phyloP scores from a whole-genome alignment of 495 filamentous ascomycete species.

The Antarctomyces pellizariae region DNA sequence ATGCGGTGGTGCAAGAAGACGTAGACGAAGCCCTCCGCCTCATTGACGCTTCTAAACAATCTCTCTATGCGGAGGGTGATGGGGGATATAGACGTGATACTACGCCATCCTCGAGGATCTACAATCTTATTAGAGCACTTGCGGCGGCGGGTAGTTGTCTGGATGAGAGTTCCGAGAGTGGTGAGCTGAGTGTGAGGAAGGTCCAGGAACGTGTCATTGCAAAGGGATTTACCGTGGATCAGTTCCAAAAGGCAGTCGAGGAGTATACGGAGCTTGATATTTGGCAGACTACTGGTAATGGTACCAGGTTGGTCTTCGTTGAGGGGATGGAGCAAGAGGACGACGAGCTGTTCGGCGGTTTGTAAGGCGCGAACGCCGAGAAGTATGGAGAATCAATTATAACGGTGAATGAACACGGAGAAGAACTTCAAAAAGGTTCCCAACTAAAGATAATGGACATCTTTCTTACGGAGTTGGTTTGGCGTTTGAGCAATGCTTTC shows the following conservation, averaged over 20 bases:
- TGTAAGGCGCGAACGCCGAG: too few relatives aligned
- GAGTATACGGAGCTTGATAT: constrained; percentile 76
- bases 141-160: constrained; percentile 48
- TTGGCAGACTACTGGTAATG: constrained; percentile 83
- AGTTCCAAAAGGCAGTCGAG: constrained; percentile 62
- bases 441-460: too few relatives aligned
- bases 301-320: constrained; percentile 63
- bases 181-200: constrained; percentile 65
- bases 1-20: constrained; percentile 67
- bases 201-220: constrained; percentile 78
- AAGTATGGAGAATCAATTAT: too few relatives aligned
- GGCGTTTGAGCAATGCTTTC: too few relatives aligned
- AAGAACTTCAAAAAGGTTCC: too few relatives aligned
- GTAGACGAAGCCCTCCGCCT: constrained; percentile 87
- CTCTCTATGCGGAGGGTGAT: constrained; percentile 43
- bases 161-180: constrained; percentile 20
- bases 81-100: constrained; percentile 35
- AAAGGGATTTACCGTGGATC: constrained; percentile 90
- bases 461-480: too few relatives aligned
- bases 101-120: constrained; percentile 74
- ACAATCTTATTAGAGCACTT: constrained; percentile 70
- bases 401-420: constrained; percentile 7
- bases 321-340: constrained; percentile 10
- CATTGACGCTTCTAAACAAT: constrained; percentile 77
- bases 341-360: constrained; percentile 4